Base-by-base conservation (phyloP, 2,329 filamentous ascomycete genomes). In the Fonsecaea monophora region DNA sequence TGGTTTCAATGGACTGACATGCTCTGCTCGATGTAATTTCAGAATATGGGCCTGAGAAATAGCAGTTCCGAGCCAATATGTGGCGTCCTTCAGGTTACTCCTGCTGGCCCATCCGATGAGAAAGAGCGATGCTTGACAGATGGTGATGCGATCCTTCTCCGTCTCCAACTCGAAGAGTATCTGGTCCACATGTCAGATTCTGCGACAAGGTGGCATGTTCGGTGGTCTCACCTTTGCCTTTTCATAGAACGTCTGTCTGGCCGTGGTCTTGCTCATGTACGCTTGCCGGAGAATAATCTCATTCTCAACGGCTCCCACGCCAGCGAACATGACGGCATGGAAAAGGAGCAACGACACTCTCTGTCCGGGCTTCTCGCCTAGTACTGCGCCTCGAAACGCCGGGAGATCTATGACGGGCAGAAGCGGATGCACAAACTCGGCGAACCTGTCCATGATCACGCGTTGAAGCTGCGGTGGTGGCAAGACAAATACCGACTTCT, bases 81-180 rank as follows among this genome's bases (percentile, higher is more conserved):
- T 37, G 55, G 55, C 55, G n/a, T 58, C 55, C 21, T 58, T 58
- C 12, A 38, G 30, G 25, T 58, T 35, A n/a, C 21, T 58, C n/a
- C 37, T 32, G 21, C 55, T 40, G 12, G 60, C 25, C 60, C 60
- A 62, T 18, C 60, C 53, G n/a, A 62, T 53, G 48, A 62, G 53
- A n/a, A 62, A 25, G 35, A 62, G 18, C n/a, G 60, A 48, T n/a
- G 60, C 60, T 18, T 62, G 60, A 34, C 60, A 53, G 25, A 42
- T 55, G 50, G 21, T 32, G 4, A 62, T 25, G 35, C 60, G 60
- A 42, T 62, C 60, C 25, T 30, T 53, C 34, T 62, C 60, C 9
- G 38, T 37, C 21, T 62, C 48, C 50, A 62, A 25, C n/a, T 62
- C 60, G 4, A 62, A 34, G 9, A 62, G 38, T 9, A 30, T 35